Percentiles rank a stretch among this genome's conserved stretches.
These are phyloP conservation scores for Ophiocordyceps camponoti-saundersi DNA, from an alignment of 2,329 filamentous ascomycete species.

Conservation along the genomic window DNA sequence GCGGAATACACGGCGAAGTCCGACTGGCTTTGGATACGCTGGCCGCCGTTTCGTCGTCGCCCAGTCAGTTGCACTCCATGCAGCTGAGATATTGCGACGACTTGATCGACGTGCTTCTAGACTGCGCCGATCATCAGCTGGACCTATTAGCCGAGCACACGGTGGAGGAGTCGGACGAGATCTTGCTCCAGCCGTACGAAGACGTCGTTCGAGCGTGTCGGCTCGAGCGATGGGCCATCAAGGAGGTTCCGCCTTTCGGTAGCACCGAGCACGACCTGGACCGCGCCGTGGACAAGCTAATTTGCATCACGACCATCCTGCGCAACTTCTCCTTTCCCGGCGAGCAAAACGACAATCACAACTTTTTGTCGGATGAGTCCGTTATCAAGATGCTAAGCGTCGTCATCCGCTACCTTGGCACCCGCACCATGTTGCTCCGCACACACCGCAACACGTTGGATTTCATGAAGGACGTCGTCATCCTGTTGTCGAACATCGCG, in stretches of 20 bases:
- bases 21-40: constrained; percentile 76
- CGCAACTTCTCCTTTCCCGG: constrained; percentile 80
- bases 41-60: constrained; percentile 46
- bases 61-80: constrained; percentile 45
- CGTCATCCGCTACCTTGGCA: constrained; percentile 74
- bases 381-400: constrained; percentile 74
- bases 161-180: constrained; percentile 70
- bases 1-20: constrained; percentile 79
- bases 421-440: constrained; percentile 70
- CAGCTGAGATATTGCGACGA: constrained; percentile 67
- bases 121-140: constrained; percentile 80
- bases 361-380: constrained; percentile 53
- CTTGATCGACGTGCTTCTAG: constrained; percentile 70
- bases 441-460: constrained; percentile 76
- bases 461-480: constrained; percentile 91
- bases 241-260: constrained; percentile 58
- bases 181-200: constrained; percentile 72
- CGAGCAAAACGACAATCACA: constrained; percentile 46
- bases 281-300: constrained; percentile 67
- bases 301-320: constrained; percentile 83
- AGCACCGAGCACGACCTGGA: constrained; percentile 67
- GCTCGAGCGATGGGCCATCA: constrained; percentile 53
- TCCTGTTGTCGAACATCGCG: constrained; percentile 77
- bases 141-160: constrained; percentile 74
- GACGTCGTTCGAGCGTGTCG: constrained; percentile 69